These are phyloP conservation scores for Parastagonospora avenae DNA, from an alignment of 2,329 filamentous ascomycete genomes.

Conservation along the genomic window DNA sequence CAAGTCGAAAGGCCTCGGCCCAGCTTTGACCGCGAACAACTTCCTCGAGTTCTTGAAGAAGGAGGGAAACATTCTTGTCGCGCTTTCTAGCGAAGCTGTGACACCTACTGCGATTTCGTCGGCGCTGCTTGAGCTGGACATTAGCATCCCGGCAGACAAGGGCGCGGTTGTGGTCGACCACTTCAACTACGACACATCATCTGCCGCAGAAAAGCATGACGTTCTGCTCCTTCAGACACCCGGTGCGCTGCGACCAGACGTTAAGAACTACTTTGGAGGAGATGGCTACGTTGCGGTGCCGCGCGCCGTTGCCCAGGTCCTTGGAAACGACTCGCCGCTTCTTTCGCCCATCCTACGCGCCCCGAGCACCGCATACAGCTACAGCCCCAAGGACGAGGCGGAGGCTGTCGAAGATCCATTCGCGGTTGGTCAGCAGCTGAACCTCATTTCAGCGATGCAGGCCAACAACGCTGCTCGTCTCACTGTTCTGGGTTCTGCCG, in stretches of 20 bases:
- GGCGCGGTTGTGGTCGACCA: constrained; percentile 89
- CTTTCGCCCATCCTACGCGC: constrained; percentile 83
- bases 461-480: constrained; percentile 92
- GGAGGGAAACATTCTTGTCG: constrained; percentile 87
- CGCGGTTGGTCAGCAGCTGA: constrained; percentile 81
- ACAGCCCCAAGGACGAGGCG: constrained; percentile 87
- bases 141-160: constrained; percentile 84
- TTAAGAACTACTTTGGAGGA: constrained; percentile 78
- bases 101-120: constrained; percentile 76
- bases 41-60: constrained; percentile 91
- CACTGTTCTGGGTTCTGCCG: constrained; percentile 81
- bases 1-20: constrained; percentile 91
- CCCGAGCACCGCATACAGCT: constrained; percentile 85
- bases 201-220: constrained; percentile 83
- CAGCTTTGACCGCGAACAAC: constrained; percentile 81
- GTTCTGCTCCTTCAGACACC: constrained; percentile 80
- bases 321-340: constrained; percentile 76
- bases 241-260: constrained; percentile 65
- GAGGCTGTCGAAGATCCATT: constrained; percentile 79
- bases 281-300: constrained; percentile 79
- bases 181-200: constrained; percentile 85
- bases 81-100: constrained; percentile 73
- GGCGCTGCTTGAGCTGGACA: constrained; percentile 85
- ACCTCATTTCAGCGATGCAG: constrained; percentile 84
- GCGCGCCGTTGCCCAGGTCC: constrained; percentile 75